Conservation (phyloP, 331 rosid species). For the Telfairia occidentalis region DNA sequence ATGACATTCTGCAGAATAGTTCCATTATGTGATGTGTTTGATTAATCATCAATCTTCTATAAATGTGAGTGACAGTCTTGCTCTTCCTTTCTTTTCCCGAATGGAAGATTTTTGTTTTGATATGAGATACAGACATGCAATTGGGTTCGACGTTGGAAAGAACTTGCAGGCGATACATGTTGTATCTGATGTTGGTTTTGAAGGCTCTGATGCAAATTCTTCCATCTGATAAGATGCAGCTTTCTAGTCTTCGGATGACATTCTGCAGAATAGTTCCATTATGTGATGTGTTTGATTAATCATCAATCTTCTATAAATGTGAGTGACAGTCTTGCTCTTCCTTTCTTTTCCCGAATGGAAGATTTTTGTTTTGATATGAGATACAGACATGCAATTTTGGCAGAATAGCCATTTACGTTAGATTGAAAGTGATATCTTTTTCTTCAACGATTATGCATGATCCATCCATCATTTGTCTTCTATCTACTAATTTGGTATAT, state of each 20-base stretch:
- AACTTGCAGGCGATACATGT: not conserved
- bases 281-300: not conserved
- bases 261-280: not conserved
- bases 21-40: not conserved
- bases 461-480: not conserved
- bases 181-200: not conserved
- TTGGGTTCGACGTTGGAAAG: not conserved
- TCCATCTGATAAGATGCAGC: not conserved
- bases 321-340: not conserved
- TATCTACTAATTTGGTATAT: not conserved
- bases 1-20: not conserved
- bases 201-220: not conserved
- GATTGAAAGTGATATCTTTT: not conserved
- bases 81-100: not conserved
- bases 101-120: not conserved
- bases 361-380: not conserved
- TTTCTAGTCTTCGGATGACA: not conserved
- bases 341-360: not conserved
- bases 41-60: not conserved
- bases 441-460: not conserved
- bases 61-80: not conserved
- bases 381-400: not conserved
- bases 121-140: not conserved
- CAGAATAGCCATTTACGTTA: not conserved
- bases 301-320: not conserved